Percentiles rank a stretch among this genome's conserved stretches.
These are phyloP conservation scores for Pinus taeda DNA, from an alignment of 75 land plant species.

Conservation along the genomic window DNA sequence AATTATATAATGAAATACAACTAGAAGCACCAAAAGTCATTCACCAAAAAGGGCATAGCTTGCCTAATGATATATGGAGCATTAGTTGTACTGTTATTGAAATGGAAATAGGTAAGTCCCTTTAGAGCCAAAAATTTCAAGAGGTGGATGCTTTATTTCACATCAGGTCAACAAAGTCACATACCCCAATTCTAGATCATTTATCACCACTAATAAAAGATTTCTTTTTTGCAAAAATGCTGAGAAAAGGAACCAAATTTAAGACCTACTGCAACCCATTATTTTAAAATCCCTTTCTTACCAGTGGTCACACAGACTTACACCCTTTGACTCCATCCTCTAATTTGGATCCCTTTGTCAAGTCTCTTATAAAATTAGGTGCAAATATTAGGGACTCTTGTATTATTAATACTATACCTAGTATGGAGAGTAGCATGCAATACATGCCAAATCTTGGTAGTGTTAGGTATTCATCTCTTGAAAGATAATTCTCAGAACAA, in stretches of 20 bases:
- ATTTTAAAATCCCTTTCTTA: slow-evolving; percentile 89
- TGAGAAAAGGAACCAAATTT: slow-evolving; percentile 80
- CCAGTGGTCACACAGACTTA: slow-evolving; percentile 24
- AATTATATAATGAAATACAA: no score
- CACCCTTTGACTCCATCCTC: slow-evolving; percentile 19
- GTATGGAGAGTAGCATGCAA: slow-evolving; percentile 15
- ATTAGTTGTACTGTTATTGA: no score
- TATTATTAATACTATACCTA: no score
- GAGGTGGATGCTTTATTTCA: slow-evolving; percentile 91
- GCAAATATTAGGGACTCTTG: no score
- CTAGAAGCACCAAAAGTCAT: no score
- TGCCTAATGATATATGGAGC: no score
- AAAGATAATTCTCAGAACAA: no score
- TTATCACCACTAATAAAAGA: slow-evolving; percentile 81
- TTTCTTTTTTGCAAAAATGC: slow-evolving; percentile 67
- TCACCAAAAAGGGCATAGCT: no score
- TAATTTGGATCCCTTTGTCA: background rate
- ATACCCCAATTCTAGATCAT: slow-evolving; percentile 96
- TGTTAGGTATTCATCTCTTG: slow-evolving; percentile 29
- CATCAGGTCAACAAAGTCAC: slow-evolving; percentile 90
- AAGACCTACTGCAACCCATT: slow-evolving; percentile 69
- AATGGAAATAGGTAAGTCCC: no score
- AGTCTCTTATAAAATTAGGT: no score
- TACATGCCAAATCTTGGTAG: slow-evolving; percentile 19
- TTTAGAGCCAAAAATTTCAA: no score